phyloP scores from a whole-genome alignment of 331 rosid genomes.

The Telfairia occidentalis region DNA sequence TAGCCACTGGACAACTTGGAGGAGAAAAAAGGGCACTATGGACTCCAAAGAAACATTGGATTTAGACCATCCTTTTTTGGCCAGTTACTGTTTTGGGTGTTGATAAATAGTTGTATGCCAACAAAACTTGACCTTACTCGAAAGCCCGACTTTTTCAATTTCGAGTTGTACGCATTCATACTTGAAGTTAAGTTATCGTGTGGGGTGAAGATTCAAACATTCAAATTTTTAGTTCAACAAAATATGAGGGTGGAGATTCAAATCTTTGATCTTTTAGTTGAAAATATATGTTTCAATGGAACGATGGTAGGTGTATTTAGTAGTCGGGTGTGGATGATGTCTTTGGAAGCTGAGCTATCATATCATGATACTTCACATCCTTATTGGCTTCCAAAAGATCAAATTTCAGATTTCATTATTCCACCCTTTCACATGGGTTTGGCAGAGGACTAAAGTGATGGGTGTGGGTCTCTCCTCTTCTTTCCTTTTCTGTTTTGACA shows the following conservation, averaged over 20 bases:
- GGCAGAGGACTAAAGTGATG: neutral
- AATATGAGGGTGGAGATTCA: too few species aligned
- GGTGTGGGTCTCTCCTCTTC: slow-evolving; percentile 5
- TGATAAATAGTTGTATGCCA: neutral
- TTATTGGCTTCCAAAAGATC: neutral
- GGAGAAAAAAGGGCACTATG: neutral
- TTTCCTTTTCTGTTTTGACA: neutral
- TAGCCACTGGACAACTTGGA: slow-evolving; percentile 6
- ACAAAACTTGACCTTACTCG: neutral
- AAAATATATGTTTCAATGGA: too few species aligned
- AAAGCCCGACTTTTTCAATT: neutral
- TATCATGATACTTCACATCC: slow-evolving; percentile 2
- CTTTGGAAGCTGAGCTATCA: slow-evolving; percentile 4
- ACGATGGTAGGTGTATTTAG: neutral
- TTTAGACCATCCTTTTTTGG: slow-evolving; percentile 1
- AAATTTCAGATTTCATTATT: neutral
- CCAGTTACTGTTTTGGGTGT: neutral
- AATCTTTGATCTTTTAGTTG: too few species aligned
- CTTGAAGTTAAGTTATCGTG: too few species aligned
- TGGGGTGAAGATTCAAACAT: too few species aligned
- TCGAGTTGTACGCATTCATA: neutral
- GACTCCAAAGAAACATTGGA: neutral
- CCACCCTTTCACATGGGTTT: slow-evolving; percentile 5
- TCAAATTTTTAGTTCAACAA: too few species aligned
- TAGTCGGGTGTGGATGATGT: neutral